Evolutionary conservation across 495 filamentous ascomycete genomes (phyloP).

Genomic region (Eremomyces bilateralis): DNA sequence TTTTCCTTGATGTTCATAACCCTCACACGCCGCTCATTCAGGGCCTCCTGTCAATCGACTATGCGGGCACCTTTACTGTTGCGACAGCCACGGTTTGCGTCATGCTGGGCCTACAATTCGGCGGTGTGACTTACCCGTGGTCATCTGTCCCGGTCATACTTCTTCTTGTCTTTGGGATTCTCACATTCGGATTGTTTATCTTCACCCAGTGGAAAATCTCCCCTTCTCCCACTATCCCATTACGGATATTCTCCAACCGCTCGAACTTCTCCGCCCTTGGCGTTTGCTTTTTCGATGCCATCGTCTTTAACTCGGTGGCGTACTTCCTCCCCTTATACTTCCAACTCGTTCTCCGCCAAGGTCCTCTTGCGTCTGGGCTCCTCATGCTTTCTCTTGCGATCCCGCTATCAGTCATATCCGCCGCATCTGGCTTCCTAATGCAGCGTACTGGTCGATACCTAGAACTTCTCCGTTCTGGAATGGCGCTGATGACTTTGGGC

Average conservation of each 20-base stretch:
- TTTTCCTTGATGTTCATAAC: conserved; percentile 57
- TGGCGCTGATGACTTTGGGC: conserved; percentile 37
- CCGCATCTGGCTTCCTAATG: conserved; percentile 43
- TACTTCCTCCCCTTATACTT: conserved; percentile 60
- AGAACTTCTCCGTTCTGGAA: conserved; percentile 32
- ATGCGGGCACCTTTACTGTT: conserved; percentile 43
- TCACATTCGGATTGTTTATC: conserved; percentile 39
- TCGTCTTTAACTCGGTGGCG: conserved; percentile 49
- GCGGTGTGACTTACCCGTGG: conserved; percentile 61
- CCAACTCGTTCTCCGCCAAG: conserved; percentile 38
- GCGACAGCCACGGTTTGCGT: conserved; percentile 66
- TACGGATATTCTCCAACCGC: conserved; percentile 37
- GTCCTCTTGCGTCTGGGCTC: conserved; percentile 55
- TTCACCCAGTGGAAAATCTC: conserved; percentile 52
- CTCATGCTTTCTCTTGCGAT: conserved; percentile 59
- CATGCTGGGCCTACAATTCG: conserved; percentile 57
- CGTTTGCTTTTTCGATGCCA: conserved; percentile 41
- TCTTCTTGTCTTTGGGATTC: conserved; percentile 51
- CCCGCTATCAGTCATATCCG: conserved; percentile 44
- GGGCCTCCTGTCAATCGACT: conserved; percentile 58
- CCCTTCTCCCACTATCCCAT: conserved; percentile 55
- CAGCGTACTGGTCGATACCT: conserved; percentile 43
- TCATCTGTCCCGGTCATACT: conserved; percentile 51
- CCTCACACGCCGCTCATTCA: conserved; percentile 46
- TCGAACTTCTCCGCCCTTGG: conserved; percentile 36